Conservation (phyloP, 176 grass and related monocot species). For the Zea mays region Zm-B73-REFERENCE-NAM-5.0 NC_050096.1:274856001-274856500, state of each 20-base stretch:
- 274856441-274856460: conserved; percentile 84
- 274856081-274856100: conserved; percentile 26
- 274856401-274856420: conserved; percentile 84
- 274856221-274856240: conserved; percentile 78
- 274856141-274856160: conserved; percentile 31
- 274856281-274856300: conserved; percentile 73
- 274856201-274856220: conserved; percentile 68
- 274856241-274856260: conserved; percentile 71
- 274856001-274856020: conserved; percentile 21
- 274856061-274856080: not conserved
- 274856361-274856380: conserved; percentile 65
- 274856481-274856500: conserved; percentile 75
- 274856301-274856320: conserved; percentile 83
- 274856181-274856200: conserved; percentile 71
- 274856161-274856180: conserved; percentile 66
- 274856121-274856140: conserved; percentile 32
- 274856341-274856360: conserved; percentile 76
- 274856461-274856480: conserved; percentile 71
- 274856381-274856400: conserved; percentile 88
- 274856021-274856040: conserved; percentile 37
- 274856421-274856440: conserved; percentile 60
- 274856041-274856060: conserved; percentile 31
- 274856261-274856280: conserved; percentile 80
- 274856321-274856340: conserved; percentile 79
- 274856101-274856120: conserved; percentile 40